Evolutionary conservation across 2,329 filamentous ascomycete genomes (phyloP), one percentile per base, ranked within the genome.

Genomic region (Aquanectria penicillioides): DNA sequence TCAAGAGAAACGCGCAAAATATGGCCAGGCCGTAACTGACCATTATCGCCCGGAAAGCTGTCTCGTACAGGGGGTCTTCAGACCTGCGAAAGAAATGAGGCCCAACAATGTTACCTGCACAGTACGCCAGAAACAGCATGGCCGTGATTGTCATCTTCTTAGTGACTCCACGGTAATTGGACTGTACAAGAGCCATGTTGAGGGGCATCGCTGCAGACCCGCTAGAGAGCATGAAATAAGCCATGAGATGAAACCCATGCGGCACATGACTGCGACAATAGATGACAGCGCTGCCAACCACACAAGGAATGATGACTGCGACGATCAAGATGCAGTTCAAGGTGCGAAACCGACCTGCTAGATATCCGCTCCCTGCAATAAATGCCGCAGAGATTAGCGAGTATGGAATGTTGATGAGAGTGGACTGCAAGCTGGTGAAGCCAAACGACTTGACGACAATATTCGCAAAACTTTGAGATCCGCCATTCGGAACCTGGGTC

Each of bases 81-180:
- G 65, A 57, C 3, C 77, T 69, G 38, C 74, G 76, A 69, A 86
- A 87, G 64, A 86, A 79, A 38, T 86, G 83, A 3, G 85, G 84
- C 0, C 84, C 84, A 1, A 77, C 75, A 40, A 87, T 85, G 58
- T 86, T 87, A 2, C 84, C 84, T 1, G 77, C 71, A 50, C 84
- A 86, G 63, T 86, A 87, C 3, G 79, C 80, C 9, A 86, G 67
- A 61, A 87, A 86, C 4, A 86, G 70, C 64, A 86, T 65, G 0
- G 82, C 82, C 2, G 82, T 86, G 53, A 86, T 81, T 6, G 83
- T 85, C 78, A 85, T 84, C 71, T 86, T 87, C 75, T 87, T 87
- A 26, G 84, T 85, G 17, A 85, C 81, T 13, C 84, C 84, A 11
- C 80, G 78, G 63, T 81, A 84, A 67, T 87, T 86, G 13, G 81